These are phyloP conservation scores for Ogataea thermomethanolica DNA, from an alignment of 805 yeast genomes.

Conservation along the genomic window DNA sequence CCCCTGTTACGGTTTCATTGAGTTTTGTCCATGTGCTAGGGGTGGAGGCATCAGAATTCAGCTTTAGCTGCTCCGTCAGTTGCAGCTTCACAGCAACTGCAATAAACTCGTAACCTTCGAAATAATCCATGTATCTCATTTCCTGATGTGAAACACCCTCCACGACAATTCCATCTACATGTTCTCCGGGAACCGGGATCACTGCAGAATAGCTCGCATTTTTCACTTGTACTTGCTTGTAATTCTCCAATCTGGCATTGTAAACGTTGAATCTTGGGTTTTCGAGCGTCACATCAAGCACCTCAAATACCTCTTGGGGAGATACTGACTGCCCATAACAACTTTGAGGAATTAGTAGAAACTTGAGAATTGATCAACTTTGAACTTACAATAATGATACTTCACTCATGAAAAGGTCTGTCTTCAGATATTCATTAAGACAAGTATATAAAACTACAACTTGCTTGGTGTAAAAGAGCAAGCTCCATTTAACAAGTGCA, in stretches of 20 bases:
- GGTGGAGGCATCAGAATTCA: not conserved
- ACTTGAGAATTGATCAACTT: too few species aligned
- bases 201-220: slow-evolving; percentile 19
- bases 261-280: slow-evolving; percentile 7
- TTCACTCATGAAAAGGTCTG: slow-evolving; percentile 1
- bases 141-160: slow-evolving; percentile 12
- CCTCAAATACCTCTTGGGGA: slow-evolving; percentile 13
- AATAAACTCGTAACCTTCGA: slow-evolving; percentile 18
- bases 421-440: not conserved
- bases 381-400: slow-evolving; percentile 12
- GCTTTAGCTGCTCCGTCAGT: not conserved
- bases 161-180: slow-evolving; percentile 11
- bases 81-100: slow-evolving; percentile 7
- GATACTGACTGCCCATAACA: slow-evolving; percentile 18
- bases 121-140: slow-evolving; percentile 19
- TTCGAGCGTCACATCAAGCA: slow-evolving; percentile 10
- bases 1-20: not conserved
- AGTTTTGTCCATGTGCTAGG: not conserved
- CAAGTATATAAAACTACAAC: slow-evolving; percentile 3
- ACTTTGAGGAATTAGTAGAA: slow-evolving; percentile 5
- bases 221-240: slow-evolving; percentile 12
- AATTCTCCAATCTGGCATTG: slow-evolving; percentile 12
- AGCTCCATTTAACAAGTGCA: slow-evolving; percentile 1
- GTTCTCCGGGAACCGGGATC: slow-evolving; percentile 1
- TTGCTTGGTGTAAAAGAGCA: not conserved